Base-by-base conservation (phyloP, 2,329 filamentous ascomycete genomes). In the Tolypocladium inflatum region DNA sequence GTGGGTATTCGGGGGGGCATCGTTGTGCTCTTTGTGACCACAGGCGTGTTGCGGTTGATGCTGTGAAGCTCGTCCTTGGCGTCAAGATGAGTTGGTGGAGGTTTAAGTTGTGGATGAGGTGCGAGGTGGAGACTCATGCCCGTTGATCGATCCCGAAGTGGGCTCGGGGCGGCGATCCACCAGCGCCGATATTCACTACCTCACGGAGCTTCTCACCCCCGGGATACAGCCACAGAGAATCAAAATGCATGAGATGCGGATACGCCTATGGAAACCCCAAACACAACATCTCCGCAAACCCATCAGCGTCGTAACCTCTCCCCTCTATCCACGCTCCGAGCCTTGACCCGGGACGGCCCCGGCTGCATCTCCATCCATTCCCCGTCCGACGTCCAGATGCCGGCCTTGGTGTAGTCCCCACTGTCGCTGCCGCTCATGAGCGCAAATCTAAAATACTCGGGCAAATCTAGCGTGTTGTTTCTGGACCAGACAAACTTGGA, bases 381-480 rank as follows among this genome's bases (percentile, higher is more conserved):
- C 1, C 86, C 83, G 56, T 86, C 79, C 1, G 67, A 71, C 30
- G 78, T 78, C 89, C 89, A 93, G 13, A 77, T 80, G 1, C 88
- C 89, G 0, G 89, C 89, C 71, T 85, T 88, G 17, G 87, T 90
- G 66, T 90, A 93, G 68, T 93, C 89, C 30, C 79, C 85, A 43
- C 78, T 79, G 5, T 69, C 69, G 58, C 81, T 84, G 2, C 88
- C 89, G 55, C 81, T 77, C 78, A 92, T 82, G 66, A 84, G 91
- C 2, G 79, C 88, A 71, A 93, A 93, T 8, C 89, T 76, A 67
- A 93, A 92, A 66, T 91, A 93, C 70, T 91, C 87, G 43, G 85
- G 82, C 55, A 79, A 60, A 4, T 70, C 69, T 15, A 76, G 59
- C 8, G 63, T 72, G 26, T 66, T 70, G 41, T 80, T 76, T 60